phyloP scores from a whole-genome alignment of 805 yeast genomes.

The Starmera dryadoides region DNA sequence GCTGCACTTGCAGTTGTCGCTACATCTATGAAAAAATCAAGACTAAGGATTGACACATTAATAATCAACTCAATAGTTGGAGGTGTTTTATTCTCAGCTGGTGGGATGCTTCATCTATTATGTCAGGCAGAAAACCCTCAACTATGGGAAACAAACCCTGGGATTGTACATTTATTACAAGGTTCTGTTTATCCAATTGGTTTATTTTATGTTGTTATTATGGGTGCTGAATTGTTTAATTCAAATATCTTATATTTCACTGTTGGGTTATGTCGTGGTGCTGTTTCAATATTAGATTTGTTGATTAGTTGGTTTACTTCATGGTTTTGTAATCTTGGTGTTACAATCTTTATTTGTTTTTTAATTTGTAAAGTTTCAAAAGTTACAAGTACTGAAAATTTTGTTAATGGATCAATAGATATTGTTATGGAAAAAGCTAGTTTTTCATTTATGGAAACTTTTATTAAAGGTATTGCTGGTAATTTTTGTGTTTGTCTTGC shows the following conservation, averaged over 20 bases:
- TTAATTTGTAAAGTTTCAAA: constrained; percentile 53
- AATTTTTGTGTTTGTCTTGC: constrained; percentile 74
- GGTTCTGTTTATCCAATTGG: constrained; percentile 67
- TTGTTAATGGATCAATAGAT: constrained; percentile 39
- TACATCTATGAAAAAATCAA: constrained; percentile 75
- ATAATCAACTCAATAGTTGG: constrained; percentile 61
- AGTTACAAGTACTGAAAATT: constrained; percentile 32
- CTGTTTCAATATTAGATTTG: constrained; percentile 58
- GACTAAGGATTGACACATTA: constrained; percentile 55
- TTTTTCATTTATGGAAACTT: constrained; percentile 50
- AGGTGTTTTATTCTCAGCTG: constrained; percentile 60
- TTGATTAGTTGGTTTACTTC: constrained; percentile 60
- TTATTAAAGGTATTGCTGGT: constrained; percentile 68
- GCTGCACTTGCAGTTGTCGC: constrained; percentile 82
- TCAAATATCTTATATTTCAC: constrained; percentile 67
- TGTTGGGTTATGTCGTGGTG: constrained; percentile 62
- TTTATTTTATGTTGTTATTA: constrained; percentile 61
- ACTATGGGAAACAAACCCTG: constrained; percentile 36
- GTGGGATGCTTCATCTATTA: constrained; percentile 62
- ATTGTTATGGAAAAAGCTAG: constrained; percentile 37
- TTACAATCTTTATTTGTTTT: constrained; percentile 59
- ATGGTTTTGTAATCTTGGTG: constrained; percentile 59
- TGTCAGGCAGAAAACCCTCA: constrained; percentile 45
- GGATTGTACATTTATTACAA: constrained; percentile 46
- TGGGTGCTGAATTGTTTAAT: constrained; percentile 74